Percentiles rank a stretch among this genome's conserved stretches.
Conservation (phyloP, 306 rosid genomes). For the Vigna mungo region DNA sequence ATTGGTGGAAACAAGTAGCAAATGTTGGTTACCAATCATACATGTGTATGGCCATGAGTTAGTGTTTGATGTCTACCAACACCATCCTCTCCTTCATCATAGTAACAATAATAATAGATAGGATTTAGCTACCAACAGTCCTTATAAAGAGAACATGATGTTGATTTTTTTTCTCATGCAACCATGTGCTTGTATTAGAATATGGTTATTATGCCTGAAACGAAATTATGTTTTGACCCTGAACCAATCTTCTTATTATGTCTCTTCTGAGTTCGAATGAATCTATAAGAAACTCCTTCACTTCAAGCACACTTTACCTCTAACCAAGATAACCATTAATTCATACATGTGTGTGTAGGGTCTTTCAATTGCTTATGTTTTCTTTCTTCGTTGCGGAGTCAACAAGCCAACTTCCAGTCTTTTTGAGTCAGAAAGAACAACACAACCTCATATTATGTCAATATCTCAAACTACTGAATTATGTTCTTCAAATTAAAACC, state of each 20-base stretch:
- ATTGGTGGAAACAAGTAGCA: conserved; percentile 61
- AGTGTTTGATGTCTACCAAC: conserved; percentile 70
- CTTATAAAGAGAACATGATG: conserved; percentile 48
- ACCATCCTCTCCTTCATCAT: conserved; percentile 48
- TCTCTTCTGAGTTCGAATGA: conserved; percentile 42
- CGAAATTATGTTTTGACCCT: conserved; percentile 47
- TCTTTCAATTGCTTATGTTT: conserved; percentile 40
- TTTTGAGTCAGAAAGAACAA: conserved; percentile 47
- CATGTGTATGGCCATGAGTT: conserved; percentile 45
- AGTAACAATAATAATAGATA: conserved; percentile 41
- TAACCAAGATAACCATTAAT: conserved; percentile 7
- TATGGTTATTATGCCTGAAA: too few relatives aligned
- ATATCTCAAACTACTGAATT: conserved; percentile 54
- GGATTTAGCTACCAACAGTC: conserved; percentile 51
- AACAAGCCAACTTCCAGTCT: conserved; percentile 65
- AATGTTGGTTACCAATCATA: conserved; percentile 51
- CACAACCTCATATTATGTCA: conserved; percentile 42
- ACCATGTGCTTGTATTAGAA: conserved; percentile 72
- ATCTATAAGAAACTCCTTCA: conserved; percentile 22
- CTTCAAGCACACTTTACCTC: conserved; percentile 13
- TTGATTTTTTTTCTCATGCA: conserved; percentile 54
- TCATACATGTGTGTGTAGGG: conserved; percentile 42
- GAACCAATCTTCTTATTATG: conserved; percentile 55
- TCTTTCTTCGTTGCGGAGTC: conserved; percentile 71
- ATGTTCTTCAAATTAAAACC: conserved; percentile 53